Conservation (phyloP, 441 rosid genomes). For the Euphorbia corollata region DNA sequence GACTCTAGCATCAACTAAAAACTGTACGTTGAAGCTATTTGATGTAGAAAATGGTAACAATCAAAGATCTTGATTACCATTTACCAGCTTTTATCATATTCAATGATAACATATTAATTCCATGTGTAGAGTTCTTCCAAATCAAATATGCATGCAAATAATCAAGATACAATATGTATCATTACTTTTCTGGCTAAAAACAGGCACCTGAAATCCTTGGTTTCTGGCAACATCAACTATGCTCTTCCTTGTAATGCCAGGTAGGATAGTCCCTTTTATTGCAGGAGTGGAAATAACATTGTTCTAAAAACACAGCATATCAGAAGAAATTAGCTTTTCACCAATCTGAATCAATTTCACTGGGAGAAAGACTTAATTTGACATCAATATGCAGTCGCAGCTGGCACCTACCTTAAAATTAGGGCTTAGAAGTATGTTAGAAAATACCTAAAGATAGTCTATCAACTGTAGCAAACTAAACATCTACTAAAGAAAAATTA, state of each 20-base stretch:
- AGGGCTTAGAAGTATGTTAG: neutral
- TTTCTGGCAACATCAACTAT: conserved; percentile 78
- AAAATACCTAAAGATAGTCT: neutral
- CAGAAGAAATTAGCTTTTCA: conserved; percentile 16
- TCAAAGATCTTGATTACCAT: conserved; percentile 2
- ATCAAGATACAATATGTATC: conserved; percentile 3
- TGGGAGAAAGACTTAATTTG: neutral
- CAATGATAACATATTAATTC: conserved; percentile 15
- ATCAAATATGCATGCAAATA: neutral
- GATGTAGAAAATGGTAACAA: conserved; percentile 36
- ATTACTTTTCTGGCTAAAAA: neutral
- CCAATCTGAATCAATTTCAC: neutral
- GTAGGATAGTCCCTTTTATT: conserved; percentile 80
- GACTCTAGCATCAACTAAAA: neutral
- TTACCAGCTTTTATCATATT: neutral
- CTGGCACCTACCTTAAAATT: neutral
- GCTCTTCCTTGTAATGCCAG: conserved; percentile 84
- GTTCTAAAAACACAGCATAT: conserved; percentile 34
- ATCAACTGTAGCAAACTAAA: neutral
- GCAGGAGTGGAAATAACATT: conserved; percentile 65
- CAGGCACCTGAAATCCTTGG: conserved; percentile 64
- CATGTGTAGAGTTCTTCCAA: neutral
- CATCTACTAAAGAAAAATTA: neutral
- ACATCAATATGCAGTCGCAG: too few relatives aligned
- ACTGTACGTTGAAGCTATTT: neutral